Evolutionary conservation across 306 rosid genomes (phyloP), one percentile per base, ranked within the genome.

Genomic region (Prunus armeniaca): DNA sequence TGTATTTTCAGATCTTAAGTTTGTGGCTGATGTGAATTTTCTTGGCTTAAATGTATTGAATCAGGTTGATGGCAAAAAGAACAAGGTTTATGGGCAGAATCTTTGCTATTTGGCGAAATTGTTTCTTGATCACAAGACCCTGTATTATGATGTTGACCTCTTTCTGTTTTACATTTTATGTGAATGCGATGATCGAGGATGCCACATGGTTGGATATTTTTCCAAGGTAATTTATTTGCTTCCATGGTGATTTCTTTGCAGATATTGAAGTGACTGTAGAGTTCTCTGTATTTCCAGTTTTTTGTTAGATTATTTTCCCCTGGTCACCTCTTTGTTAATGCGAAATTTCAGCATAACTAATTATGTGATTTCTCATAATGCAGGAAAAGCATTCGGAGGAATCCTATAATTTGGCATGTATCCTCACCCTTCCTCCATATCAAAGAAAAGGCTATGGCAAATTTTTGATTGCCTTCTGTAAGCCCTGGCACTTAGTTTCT

Each of bases 331-430:
- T 14, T 8, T 15, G 12, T 2, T 52, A 43, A 38, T 17, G 54
- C n/a, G 13, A 43, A 68, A 41, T 43, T 5, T 24, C 20, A 25
- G 9, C 57, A 0, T 68, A 19, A 52, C 28, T 49, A 19, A 71
- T 49, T 64, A 27, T 24, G 67, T 24, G 38, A 45, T 68, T 9
- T 58, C 65, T 84, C 69, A 15, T 81, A 47, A 13, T 86, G 80
- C 86, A 96, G 99, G 99, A 96, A 86, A 96, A 96, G 75, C 99
- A 96, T 87, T 96, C 99, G 0, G 99, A 96, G 88, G 98, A 96
- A 71, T 96, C 99, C 62, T 96, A 96, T 84, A 96, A 96, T 71
- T 81, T 96, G 87, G 99, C 99, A 22, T 96, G 98, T 81, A 96
- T 96, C 80, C 97, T 96, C 79, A 93, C 98, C 70, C 96, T 96